Evolutionary conservation across 2,329 filamentous ascomycete genomes (phyloP), one percentile per base, ranked within the genome.

Genomic region (Mycogone perniciosa): DNA sequence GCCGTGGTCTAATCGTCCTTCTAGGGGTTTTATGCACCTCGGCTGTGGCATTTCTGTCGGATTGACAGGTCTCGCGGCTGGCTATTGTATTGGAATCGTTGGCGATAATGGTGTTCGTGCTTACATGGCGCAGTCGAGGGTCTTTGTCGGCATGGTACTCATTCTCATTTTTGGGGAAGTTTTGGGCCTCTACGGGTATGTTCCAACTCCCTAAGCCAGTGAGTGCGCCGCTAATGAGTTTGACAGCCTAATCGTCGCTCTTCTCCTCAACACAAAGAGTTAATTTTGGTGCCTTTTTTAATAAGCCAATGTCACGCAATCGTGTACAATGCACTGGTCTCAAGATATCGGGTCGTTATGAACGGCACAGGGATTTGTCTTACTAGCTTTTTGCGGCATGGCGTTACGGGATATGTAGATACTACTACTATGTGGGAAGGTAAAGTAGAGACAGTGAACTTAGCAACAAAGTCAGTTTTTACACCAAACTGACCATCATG

Each of bases 151-250:
- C 70, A 97, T 97, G 93, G 92, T 99, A 43, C 74, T 99, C 62
- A 97, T 97, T 60, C 80, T 97, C 57, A 99, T 99, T 81, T 99
- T 99, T 67, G 93, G 89, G 51, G 93, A 99, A 77, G 93, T 99
- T 13, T 69, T 99, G 67, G 93, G 93, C 69, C 84, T 99, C 31
- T 99, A 99, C 64, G 93, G 93, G 89, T 96, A 77, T 60, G 85
- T 68, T 55, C 40, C 11, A 9, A 37, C 20, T 9, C 9, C 9
- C n/a, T 20, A 20, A 20, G 20, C 20, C 20, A 20, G 2, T 11
- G 6, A 7, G 2, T 11, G 11, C 13, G 1, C 10, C 31, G 8
- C 13, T n/a, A 7, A 29, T 47, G 56, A 52, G 57, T 45, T 7
- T 8, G 10, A 5, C 60, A 95, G 89, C 42, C 81, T 96, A 59